Evolutionary conservation across 345 rosid species (phyloP).

Genomic region (Laguncularia racemosa): DNA sequence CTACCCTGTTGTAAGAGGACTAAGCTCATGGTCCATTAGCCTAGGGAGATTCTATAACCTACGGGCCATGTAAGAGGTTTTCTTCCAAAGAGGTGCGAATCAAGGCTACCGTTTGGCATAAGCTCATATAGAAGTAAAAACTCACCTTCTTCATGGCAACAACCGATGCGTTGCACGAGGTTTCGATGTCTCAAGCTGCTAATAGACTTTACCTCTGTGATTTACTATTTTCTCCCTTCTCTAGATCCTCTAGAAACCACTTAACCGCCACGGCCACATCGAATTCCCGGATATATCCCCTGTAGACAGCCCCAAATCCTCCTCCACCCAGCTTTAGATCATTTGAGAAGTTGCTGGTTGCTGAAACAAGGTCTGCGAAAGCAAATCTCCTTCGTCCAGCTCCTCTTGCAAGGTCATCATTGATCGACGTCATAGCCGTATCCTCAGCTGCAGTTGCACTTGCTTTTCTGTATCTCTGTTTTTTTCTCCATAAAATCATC

Average conservation of each 20-base stretch:
- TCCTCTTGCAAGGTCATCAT: constrained; percentile 43
- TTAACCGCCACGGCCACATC: constrained; percentile 36
- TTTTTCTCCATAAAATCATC: constrained; percentile 3
- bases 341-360: constrained; percentile 40
- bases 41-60: constrained; percentile 34
- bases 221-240: constrained; percentile 44
- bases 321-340: constrained; percentile 58
- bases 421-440: constrained; percentile 22
- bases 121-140: constrained; percentile 58
- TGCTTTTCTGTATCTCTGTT: constrained; percentile 20
- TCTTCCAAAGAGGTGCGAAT: constrained; percentile 40
- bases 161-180: constrained; percentile 57
- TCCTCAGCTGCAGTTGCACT: constrained; percentile 12
- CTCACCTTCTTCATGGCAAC: constrained; percentile 54
- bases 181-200: constrained; percentile 47
- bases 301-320: constrained; percentile 51
- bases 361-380: constrained; percentile 30
- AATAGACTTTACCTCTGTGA: constrained; percentile 44
- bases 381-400: constrained; percentile 50
- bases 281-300: constrained; percentile 26
- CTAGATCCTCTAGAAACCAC: constrained; percentile 34
- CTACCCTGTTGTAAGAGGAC: constrained; percentile 32
- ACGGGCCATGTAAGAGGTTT: constrained; percentile 31
- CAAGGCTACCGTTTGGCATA: constrained; percentile 62
- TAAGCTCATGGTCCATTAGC: constrained; percentile 38